These are phyloP conservation scores for Colletotrichum siamense DNA, from an alignment of 2,329 filamentous ascomycete genomes.

Conservation along the genomic window DNA sequence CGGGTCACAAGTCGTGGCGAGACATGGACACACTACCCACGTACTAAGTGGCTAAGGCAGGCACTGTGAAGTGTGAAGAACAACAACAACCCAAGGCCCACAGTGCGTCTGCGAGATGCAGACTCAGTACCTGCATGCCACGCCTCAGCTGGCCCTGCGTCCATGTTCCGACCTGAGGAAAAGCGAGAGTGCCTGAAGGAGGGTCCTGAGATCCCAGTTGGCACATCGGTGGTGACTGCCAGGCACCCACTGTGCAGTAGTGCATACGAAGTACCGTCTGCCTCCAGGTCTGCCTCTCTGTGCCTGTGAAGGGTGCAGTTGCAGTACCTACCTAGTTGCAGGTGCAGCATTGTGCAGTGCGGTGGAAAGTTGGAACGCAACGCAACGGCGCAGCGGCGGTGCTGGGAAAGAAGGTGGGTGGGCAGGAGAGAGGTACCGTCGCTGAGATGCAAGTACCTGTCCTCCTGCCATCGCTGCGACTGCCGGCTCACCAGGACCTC, in stretches of 20 bases:
- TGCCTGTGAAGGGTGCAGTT: background rate
- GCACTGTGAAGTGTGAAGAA: slow-evolving; percentile 1
- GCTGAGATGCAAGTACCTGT: background rate
- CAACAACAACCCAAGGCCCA: background rate
- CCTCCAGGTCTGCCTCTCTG: background rate
- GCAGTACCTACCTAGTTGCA: background rate
- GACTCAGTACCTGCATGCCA: slow-evolving; percentile 23
- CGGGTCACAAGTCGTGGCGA: background rate
- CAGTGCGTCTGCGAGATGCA: background rate
- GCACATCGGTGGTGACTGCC: background rate
- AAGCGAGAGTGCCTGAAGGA: background rate
- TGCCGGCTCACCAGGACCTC: background rate
- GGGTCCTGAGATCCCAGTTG: background rate
- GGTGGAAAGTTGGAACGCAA: background rate
- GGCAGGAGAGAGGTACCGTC: background rate
- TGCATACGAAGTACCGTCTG: background rate
- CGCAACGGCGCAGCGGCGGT: background rate
- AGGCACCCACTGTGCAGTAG: background rate
- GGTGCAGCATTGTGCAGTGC: background rate
- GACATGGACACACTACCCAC: background rate
- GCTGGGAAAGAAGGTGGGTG: background rate
- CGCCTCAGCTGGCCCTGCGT: slow-evolving; percentile 14
- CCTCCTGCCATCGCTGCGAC: background rate
- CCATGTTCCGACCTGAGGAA: slow-evolving; percentile 3
- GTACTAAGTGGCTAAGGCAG: background rate